Evolutionary conservation across 148 eudicot species (phyloP), one percentile per base, ranked within the genome.

Genomic region (Amaranthus hypochondriacus): DNA sequence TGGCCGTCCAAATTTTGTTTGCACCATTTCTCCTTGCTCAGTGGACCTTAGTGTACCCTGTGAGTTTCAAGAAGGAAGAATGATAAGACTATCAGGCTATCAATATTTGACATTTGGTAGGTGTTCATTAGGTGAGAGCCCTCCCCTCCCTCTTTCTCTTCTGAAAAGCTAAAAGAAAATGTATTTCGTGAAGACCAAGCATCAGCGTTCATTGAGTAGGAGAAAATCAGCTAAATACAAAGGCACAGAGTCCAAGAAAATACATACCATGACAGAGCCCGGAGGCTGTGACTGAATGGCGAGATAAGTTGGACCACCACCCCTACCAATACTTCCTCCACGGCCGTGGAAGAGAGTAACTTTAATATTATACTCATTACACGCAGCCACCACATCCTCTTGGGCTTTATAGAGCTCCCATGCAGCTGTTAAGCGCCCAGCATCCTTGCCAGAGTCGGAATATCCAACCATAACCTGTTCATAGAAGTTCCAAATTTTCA

Each of bases 11-110:
- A 93, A 93, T 79, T 93, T 93, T 15, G 98, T 96, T 77, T 93
- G 94, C 66, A 93, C 96, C 98, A 93, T 93, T 81, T 93, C 98
- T 75, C 98, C 98, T 80, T 90, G 98, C 80, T 90, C 96, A 5
- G 98, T 93, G 54, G 92, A 89, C 61, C 96, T 82, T 4, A 93
- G 88, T 18, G 92, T 90, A 51, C 94, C 98, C 98, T 93, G 80
- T 57, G 73, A 58, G 11, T 43, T 47, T 75, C 79, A 70, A 57
- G 5, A 13, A 78, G 62, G 56, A 10, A 72, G 15, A 68, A 39
- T 65, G 67, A 50, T 55, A 77, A 28, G 39, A 28, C 39, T 28
- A 6, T 12, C 7, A 62, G 4, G n/a, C 12, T 43, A 13, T 10
- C 67, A 46, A 13, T 28, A 28, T 28, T 28, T 28, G 39, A 28